phyloP scores from a whole-genome alignment of 2,329 filamentous ascomycete species.

The Berkeleyomyces basicola region DNA sequence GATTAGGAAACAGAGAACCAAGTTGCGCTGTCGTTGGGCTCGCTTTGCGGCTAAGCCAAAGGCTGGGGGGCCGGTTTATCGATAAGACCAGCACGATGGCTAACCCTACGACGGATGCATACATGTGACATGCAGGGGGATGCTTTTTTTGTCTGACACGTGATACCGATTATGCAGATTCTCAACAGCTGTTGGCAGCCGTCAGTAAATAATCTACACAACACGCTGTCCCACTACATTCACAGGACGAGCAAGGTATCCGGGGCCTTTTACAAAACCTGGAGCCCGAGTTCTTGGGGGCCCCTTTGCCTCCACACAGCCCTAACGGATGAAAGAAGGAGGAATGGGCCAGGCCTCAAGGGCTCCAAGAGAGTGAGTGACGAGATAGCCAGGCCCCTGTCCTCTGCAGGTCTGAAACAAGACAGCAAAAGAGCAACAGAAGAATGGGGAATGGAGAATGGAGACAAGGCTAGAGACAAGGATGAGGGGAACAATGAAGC shows the following conservation, averaged over 20 bases:
- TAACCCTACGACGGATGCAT: no score
- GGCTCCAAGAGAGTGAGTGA: neutral
- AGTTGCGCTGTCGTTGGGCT: neutral
- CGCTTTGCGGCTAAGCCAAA: neutral
- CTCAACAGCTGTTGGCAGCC: neutral
- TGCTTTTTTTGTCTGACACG: neutral
- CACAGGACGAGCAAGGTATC: neutral
- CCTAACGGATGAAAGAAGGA: neutral
- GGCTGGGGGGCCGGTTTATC: neutral
- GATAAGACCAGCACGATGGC: neutral
- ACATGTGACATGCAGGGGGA: no score
- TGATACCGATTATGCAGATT: neutral
- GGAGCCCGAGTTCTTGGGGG: neutral
- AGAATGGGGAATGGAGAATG: neutral
- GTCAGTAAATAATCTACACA: neutral
- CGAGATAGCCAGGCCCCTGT: neutral
- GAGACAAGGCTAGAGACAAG: neutral
- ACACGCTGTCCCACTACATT: neutral
- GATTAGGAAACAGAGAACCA: neutral
- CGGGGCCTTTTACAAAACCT: neutral
- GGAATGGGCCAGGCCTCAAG: neutral
- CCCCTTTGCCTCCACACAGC: neutral
- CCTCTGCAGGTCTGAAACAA: neutral
- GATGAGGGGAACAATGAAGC: neutral
- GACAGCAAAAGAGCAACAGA: neutral